phyloP scores from a whole-genome alignment of 495 filamentous ascomycete genomes.

The Platismatia glauca region DNA sequence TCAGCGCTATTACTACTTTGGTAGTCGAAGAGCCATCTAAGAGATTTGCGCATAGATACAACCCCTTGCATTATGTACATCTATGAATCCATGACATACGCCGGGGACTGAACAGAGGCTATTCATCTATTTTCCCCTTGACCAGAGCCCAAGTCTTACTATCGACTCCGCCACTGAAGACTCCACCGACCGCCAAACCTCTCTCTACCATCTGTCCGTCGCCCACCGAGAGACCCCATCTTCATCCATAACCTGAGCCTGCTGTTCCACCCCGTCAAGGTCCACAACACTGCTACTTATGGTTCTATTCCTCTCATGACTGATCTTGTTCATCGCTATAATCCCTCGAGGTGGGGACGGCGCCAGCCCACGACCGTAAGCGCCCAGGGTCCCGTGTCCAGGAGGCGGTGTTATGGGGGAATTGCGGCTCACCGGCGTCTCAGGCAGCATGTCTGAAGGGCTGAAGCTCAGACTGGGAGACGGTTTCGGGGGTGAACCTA shows the following conservation, averaged over 20 bases:
- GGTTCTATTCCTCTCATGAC: constrained; percentile 24
- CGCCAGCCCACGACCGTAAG: neutral
- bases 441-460: constrained; percentile 18
- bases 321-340: neutral
- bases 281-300: constrained; percentile 25
- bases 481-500: constrained; percentile 14
- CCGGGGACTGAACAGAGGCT: neutral
- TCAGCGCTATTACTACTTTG: too few relatives aligned
- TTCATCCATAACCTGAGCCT: constrained; percentile 38
- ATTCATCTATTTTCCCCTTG: neutral
- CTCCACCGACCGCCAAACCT: neutral
- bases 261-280: constrained; percentile 43
- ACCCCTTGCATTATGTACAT: too few relatives aligned
- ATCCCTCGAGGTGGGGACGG: constrained; percentile 4
- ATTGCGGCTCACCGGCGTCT: constrained; percentile 20
- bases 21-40: too few relatives aligned
- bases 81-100: too few relatives aligned
- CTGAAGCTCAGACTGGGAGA: constrained; percentile 23
- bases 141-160: neutral
- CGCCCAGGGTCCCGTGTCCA: neutral
- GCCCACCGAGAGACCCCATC: constrained; percentile 37
- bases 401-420: constrained; percentile 21
- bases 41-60: too few relatives aligned
- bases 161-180: neutral
- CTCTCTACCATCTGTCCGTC: constrained; percentile 19